A percentile compares a stretch with the other conserved stretches of the same genome.
phyloP scores from a whole-genome alignment of 2,329 filamentous ascomycete genomes.

The Colletotrichum eleusines region DNA sequence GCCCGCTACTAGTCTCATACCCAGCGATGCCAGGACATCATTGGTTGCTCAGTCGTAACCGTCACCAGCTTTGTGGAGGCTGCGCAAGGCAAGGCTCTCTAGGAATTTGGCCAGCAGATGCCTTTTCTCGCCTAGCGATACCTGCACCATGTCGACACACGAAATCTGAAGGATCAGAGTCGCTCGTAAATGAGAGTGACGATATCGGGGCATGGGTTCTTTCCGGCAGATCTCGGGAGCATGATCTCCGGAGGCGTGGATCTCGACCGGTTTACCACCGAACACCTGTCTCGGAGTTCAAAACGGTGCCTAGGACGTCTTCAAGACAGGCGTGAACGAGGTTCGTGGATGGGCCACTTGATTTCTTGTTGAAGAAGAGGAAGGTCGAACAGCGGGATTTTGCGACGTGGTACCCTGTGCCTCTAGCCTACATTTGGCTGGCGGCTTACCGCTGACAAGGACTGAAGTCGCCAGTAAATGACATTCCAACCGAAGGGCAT shows the following conservation, averaged over 20 bases:
- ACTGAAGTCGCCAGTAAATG: conserved; percentile 3
- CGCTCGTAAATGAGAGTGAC: background rate
- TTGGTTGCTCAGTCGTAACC: conserved; percentile 16
- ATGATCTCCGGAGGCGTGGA: background rate
- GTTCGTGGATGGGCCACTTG: background rate
- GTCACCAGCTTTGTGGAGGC: conserved; percentile 19
- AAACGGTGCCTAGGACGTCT: background rate
- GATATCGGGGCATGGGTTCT: background rate
- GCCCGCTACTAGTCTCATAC: conserved; percentile 43
- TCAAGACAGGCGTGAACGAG: background rate
- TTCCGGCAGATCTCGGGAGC: conserved; percentile 12
- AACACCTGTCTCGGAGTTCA: background rate
- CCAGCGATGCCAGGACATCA: conserved; percentile 8
- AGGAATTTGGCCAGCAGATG: background rate
- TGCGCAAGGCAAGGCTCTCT: conserved; percentile 14
- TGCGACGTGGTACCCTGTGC: background rate
- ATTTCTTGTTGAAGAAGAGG: background rate
- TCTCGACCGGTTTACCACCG: background rate
- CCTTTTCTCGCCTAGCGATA: conserved; percentile 1
- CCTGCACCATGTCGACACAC: background rate
- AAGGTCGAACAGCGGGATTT: background rate
- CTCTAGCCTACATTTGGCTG: background rate
- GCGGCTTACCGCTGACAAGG: background rate
- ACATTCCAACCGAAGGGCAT: background rate
- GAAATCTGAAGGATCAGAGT: background rate